Evolutionary conservation across 768 basidiomycete species (phyloP), one percentile per base, ranked within the genome.

Genomic region (Termitomyces sp.): DNA sequence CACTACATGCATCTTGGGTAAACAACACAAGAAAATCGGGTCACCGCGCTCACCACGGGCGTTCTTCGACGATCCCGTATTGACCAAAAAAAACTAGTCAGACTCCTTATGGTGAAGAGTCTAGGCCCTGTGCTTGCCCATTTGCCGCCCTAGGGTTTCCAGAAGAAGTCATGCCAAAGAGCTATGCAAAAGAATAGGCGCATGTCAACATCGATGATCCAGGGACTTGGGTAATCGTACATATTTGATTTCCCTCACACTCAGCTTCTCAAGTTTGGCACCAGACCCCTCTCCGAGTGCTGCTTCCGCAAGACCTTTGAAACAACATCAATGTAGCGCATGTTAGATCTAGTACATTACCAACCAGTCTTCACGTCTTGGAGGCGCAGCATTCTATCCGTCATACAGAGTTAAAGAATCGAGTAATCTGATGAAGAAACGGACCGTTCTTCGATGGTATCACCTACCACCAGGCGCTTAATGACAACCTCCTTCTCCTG

Each of bases 371-470:
- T 90, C 14, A 83, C 81, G 7, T 85, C 82, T 66, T 91, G 89
- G 12, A 94, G 71, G 20, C 73, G 75, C 46, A 90, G 72, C 77
- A 94, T 88, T 22, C 86, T 86, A 54, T 24, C 6, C 54, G 12
- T 7, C 30, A 14, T 13, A 40, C 33, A 32, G n/a, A 35, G 48
- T 45, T 2, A 26, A 38, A 35, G 35, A 26, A 14, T 16, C 13
- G 9, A 43, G 24, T 16, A 16, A 30, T 32, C 4, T 13, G n/a
- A 33, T n/a, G 36, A n/a, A 16, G 12, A 16, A n/a, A 66, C 79
- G 22, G 60, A 84, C 84, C 90, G 81, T 65, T 92, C 87, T 69
- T 93, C 92, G 53, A 88, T 85, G 2, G 87, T 87, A 62, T 88
- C 70, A 60, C 78, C 75, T 8, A 89, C 81, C 12, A 88, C 80